These are phyloP conservation scores for Penicillium nordicum DNA, from an alignment of 2,329 filamentous ascomycete species.

Conservation along the genomic window DNA sequence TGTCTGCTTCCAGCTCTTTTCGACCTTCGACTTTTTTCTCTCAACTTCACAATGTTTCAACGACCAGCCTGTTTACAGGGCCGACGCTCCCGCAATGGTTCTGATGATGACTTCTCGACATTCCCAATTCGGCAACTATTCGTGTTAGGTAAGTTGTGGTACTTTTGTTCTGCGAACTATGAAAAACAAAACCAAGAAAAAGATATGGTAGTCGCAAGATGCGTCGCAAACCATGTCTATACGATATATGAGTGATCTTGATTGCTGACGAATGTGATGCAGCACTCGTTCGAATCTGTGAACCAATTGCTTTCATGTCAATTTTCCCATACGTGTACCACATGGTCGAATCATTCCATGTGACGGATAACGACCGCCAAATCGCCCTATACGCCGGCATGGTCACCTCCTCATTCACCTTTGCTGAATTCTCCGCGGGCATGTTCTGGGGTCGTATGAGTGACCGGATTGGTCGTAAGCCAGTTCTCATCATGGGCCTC, in stretches of 20 bases:
- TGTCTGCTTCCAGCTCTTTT: background rate
- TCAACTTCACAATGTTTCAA: constrained; percentile 32
- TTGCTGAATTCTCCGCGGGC: constrained; percentile 90
- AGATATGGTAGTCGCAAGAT: background rate
- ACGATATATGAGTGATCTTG: background rate
- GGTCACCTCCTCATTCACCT: constrained; percentile 93
- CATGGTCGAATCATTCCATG: constrained; percentile 90
- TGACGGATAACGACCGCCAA: constrained; percentile 71
- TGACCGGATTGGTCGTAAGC: constrained; percentile 88
- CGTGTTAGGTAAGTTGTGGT: constrained; percentile 43
- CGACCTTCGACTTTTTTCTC: background rate
- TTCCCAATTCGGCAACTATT: constrained; percentile 60
- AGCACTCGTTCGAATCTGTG: constrained; percentile 94
- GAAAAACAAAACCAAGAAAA: background rate
- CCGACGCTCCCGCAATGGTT: constrained; percentile 28
- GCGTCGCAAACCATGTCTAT: constrained; percentile 1
- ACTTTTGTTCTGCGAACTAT: constrained; percentile 23
- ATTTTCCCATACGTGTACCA: constrained; percentile 98
- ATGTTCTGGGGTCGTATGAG: constrained; percentile 91
- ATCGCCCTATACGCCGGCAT: constrained; percentile 92
- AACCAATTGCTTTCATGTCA: constrained; percentile 99
- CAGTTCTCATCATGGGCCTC: constrained; percentile 84
- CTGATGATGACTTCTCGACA: constrained; percentile 35
- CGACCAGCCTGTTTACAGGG: constrained; percentile 33
- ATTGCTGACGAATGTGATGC: constrained; percentile 8